Conservation (phyloP, 2,329 filamentous ascomycete species). For the Ascochyta viciae-villosae region DNA sequence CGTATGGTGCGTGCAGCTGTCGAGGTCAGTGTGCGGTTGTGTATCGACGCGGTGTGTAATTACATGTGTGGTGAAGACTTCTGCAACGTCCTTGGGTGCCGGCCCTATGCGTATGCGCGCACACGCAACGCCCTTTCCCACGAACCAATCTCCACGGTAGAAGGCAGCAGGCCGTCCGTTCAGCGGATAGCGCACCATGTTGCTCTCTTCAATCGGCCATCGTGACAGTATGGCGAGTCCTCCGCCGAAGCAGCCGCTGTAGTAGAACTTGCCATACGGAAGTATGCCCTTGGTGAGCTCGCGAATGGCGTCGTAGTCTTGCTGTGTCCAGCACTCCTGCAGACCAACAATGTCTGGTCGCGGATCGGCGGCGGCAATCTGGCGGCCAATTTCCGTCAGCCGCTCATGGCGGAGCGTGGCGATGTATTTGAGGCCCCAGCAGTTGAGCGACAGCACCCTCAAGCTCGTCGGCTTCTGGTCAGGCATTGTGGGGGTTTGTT, state of each 20-base stretch:
- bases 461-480: constrained; percentile 59
- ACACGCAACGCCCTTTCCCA: constrained; percentile 90
- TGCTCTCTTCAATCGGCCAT: constrained; percentile 91
- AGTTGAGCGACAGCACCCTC: constrained; percentile 88
- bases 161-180: constrained; percentile 94
- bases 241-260: constrained; percentile 85
- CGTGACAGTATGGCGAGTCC: constrained; percentile 87
- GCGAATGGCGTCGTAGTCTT: constrained; percentile 82
- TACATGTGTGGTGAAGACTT: constrained; percentile 93
- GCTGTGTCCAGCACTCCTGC: constrained; percentile 91
- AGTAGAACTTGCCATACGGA: constrained; percentile 93
- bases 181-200: constrained; percentile 85
- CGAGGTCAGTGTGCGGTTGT: neutral
- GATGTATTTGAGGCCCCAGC: constrained; percentile 93
- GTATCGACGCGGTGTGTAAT: constrained; percentile 45
- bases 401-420: constrained; percentile 79
- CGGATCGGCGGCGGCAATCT: constrained; percentile 72
- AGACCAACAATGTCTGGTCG: constrained; percentile 86
- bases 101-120: constrained; percentile 78
- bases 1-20: constrained; percentile 83
- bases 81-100: constrained; percentile 70
- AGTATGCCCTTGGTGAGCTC: constrained; percentile 74
- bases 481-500: constrained; percentile 29
- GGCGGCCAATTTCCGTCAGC: constrained; percentile 81
- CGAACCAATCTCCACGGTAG: constrained; percentile 94